phyloP scores from a whole-genome alignment of 371 early-diverging fungal genomes.

The Saksenaea vasiformis region DNA sequence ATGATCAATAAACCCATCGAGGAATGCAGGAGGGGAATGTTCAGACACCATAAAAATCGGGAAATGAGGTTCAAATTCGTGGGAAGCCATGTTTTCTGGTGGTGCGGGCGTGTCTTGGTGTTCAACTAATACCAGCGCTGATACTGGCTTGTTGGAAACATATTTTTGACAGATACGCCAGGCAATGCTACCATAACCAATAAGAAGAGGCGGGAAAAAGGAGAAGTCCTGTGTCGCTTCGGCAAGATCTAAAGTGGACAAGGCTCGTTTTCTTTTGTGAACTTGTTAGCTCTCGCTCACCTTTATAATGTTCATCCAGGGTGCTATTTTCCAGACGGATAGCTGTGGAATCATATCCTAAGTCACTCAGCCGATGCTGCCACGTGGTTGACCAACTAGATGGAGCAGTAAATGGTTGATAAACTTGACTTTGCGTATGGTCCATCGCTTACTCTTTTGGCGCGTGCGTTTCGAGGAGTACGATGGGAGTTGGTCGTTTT shows the following conservation, averaged over 20 bases:
- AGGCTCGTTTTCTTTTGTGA: background rate
- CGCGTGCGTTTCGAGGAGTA: slow-evolving; percentile 8
- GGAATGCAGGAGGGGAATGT: slow-evolving; percentile 19
- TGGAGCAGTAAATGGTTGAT: background rate
- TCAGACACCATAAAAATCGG: slow-evolving; percentile 23
- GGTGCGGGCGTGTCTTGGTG: background rate
- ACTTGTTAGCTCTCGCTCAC: slow-evolving; percentile 9
- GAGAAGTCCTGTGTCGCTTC: slow-evolving; percentile 24
- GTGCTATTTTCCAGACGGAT: slow-evolving; percentile 1
- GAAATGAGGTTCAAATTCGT: slow-evolving; percentile 45
- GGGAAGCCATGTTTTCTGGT: slow-evolving; percentile 10
- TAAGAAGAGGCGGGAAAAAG: slow-evolving; percentile 42
- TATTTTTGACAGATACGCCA: slow-evolving; percentile 39
- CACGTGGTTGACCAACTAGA: slow-evolving; percentile 12
- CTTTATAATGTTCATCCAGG: slow-evolving; percentile 26
- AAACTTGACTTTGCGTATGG: background rate
- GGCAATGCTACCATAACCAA: slow-evolving; percentile 32
- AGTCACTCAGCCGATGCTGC: slow-evolving; percentile 30
- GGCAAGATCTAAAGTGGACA: slow-evolving; percentile 17
- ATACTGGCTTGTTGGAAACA: slow-evolving; percentile 44
- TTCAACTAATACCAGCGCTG: slow-evolving; percentile 32
- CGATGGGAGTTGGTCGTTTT: slow-evolving; percentile 20
- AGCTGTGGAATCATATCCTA: slow-evolving; percentile 29
- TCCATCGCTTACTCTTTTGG: slow-evolving; percentile 8
- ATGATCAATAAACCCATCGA: slow-evolving; percentile 32